Conservation (phyloP, 768 basidiomycete species). For the Lactarius pseudohatsudake region DNA sequence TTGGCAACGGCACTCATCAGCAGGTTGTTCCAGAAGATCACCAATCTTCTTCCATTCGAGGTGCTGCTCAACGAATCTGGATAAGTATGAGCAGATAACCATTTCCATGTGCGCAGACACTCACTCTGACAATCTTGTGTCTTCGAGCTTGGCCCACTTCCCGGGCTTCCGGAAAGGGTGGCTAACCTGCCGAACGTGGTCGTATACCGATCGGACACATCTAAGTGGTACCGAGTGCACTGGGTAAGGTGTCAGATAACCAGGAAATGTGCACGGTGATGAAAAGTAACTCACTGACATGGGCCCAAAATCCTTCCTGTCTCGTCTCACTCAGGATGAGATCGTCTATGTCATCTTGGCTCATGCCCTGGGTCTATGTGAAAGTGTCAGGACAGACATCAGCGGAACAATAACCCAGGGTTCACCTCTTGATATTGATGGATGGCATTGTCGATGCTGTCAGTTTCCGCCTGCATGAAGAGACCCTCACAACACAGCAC, state of each 20-base stretch:
- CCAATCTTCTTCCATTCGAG: neutral
- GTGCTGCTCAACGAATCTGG: no score
- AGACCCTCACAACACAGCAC: neutral
- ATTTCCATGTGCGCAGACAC: neutral
- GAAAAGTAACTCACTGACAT: neutral
- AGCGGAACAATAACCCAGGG: no score
- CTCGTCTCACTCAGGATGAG: no score
- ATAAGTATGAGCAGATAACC: no score
- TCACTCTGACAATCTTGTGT: neutral
- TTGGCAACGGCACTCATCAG: neutral
- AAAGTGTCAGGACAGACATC: neutral
- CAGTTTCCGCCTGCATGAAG: neutral
- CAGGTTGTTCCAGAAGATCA: neutral
- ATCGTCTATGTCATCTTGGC: no score
- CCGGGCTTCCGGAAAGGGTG: neutral
- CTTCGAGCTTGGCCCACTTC: neutral
- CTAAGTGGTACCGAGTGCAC: neutral
- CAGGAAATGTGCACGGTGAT: fast-evolving
- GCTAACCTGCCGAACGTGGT: neutral
- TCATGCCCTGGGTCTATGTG: neutral
- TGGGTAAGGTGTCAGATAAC: neutral
- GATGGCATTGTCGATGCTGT: neutral
- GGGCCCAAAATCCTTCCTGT: neutral
- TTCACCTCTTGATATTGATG: neutral
- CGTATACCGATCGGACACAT: neutral